A percentile compares a stretch with the other conserved stretches of the same genome.
Evolutionary conservation across 2,329 filamentous ascomycete species (phyloP).

Genomic region (Trichoderma pleuroti): DNA sequence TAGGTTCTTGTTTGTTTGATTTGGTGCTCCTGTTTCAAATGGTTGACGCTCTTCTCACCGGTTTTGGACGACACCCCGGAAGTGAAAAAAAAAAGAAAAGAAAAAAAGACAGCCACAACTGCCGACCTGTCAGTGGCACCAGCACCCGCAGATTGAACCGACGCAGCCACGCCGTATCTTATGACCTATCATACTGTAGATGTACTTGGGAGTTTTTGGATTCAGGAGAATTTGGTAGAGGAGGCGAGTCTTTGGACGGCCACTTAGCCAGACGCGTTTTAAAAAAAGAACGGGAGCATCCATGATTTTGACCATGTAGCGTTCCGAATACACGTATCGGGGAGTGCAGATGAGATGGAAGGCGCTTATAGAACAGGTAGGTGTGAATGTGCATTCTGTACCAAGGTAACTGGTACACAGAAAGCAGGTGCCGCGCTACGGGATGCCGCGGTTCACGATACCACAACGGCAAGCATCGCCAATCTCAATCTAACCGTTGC

Average conservation of each 20-base stretch:
- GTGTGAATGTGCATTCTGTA: too few relatives aligned
- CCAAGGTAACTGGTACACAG: not conserved
- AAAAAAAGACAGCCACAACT: not conserved
- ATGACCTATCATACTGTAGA: not conserved
- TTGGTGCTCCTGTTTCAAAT: not conserved
- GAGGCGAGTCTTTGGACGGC: not conserved
- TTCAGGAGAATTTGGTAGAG: not conserved
- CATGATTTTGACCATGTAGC: not conserved
- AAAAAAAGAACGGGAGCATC: not conserved
- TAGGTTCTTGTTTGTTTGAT: not conserved
- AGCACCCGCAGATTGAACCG: not conserved
- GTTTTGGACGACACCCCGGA: not conserved
- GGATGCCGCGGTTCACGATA: not conserved
- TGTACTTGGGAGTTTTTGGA: not conserved
- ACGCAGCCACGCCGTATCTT: not conserved
- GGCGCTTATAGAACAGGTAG: not conserved
- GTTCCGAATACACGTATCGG: not conserved
- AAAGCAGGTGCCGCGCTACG: not conserved
- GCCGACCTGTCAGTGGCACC: not conserved
- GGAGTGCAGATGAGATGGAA: not conserved
- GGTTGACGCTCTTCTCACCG: not conserved
- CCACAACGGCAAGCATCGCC: not conserved
- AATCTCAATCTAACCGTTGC: not conserved
- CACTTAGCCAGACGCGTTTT: not conserved
- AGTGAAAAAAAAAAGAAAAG: too few relatives aligned